Conservation (phyloP, 768 basidiomycete genomes). For the Artomyces pyxidatus region DNA sequence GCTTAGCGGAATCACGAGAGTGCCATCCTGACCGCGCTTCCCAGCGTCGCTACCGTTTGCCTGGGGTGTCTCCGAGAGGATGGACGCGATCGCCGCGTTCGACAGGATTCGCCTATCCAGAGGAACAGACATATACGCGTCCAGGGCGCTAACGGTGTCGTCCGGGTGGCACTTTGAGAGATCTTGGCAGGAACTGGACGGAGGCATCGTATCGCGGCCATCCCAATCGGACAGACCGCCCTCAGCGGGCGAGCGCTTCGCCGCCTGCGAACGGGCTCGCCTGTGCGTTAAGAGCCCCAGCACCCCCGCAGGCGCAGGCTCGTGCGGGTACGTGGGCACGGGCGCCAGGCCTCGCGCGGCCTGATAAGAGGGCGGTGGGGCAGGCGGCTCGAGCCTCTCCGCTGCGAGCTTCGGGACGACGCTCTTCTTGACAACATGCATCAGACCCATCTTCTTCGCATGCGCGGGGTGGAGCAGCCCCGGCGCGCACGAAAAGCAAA, state of each 20-base stretch:
- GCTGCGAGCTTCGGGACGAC: conserved; percentile 58
- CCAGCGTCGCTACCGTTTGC: neutral
- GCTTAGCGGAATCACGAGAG: neutral
- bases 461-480: conserved; percentile 51
- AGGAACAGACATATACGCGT: too few relatives aligned
- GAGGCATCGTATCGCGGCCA: neutral
- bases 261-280: neutral
- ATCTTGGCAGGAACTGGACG: neutral
- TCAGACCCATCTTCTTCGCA: conserved; percentile 57
- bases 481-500: conserved; percentile 72
- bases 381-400: conserved; percentile 47
- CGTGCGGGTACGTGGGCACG: neutral
- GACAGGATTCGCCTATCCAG: neutral
- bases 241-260: neutral
- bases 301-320: neutral
- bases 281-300: neutral
- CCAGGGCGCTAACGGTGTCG: too few relatives aligned
- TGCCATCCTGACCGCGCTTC: neutral
- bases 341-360: neutral
- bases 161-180: neutral
- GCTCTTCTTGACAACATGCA: conserved; percentile 68
- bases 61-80: neutral
- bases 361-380: conserved; percentile 1
- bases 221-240: neutral
- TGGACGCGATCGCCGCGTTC: neutral